These are phyloP conservation scores for Balakata baccata DNA, from an alignment of 345 rosid genomes.

Conservation along the genomic window DNA sequence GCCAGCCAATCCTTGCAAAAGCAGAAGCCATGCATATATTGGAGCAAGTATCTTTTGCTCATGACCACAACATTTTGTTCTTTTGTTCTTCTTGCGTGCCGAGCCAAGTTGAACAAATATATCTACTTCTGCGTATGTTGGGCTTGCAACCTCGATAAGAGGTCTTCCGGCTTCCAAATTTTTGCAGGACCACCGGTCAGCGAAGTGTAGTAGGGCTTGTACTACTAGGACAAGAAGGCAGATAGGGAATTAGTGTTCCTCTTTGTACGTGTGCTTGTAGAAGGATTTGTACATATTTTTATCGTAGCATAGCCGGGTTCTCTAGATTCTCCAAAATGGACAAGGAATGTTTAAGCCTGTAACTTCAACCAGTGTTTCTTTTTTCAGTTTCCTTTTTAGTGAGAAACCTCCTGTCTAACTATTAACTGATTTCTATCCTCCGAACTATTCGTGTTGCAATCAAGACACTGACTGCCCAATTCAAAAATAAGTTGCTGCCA, in stretches of 20 bases:
- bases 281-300: neutral
- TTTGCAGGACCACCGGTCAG: conserved; percentile 5
- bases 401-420: neutral
- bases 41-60: neutral
- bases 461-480: too few species aligned
- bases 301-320: neutral
- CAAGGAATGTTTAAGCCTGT: neutral
- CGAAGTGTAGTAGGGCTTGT: neutral
- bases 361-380: neutral
- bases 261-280: neutral
- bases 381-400: neutral
- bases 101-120: neutral
- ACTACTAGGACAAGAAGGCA: neutral
- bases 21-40: neutral
- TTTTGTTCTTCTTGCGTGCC: neutral
- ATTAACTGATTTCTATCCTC: too few species aligned
- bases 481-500: too few species aligned
- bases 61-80: neutral
- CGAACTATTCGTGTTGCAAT: too few species aligned
- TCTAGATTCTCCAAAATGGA: neutral
- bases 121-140: neutral
- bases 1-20: neutral
- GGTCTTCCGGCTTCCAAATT: conserved; percentile 3
- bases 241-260: neutral
- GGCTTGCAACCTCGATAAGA: neutral